Conservation (phyloP, 495 filamentous ascomycete species). For the Mytilinidion resinicola region DNA sequence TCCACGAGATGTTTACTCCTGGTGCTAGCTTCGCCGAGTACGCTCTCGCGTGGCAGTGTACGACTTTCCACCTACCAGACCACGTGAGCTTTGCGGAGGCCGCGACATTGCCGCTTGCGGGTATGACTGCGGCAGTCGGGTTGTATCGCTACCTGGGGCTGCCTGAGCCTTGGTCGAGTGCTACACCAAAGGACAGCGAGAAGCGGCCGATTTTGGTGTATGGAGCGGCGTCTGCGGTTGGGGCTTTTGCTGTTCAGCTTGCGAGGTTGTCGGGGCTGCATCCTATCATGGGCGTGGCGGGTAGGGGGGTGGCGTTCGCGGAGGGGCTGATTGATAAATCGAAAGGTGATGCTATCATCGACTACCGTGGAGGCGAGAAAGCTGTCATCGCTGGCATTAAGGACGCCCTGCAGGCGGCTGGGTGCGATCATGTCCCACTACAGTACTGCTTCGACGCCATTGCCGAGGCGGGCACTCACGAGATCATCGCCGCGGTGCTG, state of each 20-base stretch:
- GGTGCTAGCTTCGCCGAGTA: constrained; percentile 66
- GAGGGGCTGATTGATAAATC: constrained; percentile 50
- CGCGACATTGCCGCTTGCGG: constrained; percentile 65
- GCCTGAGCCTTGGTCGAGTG: constrained; percentile 56
- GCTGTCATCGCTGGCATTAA: constrained; percentile 47
- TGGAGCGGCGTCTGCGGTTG: constrained; percentile 61
- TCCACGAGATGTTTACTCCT: constrained; percentile 54
- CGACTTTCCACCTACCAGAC: constrained; percentile 62
- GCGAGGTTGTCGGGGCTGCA: constrained; percentile 61
- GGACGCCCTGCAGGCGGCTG: constrained; percentile 36
- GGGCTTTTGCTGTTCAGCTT: constrained; percentile 61
- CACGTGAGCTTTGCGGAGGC: constrained; percentile 62
- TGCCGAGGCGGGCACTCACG: constrained; percentile 45
- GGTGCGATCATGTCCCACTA: constrained; percentile 17
- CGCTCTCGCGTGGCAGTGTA: constrained; percentile 54
- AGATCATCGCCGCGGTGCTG: constrained; percentile 45
- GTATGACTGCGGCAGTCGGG: constrained; percentile 64
- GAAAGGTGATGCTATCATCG: constrained; percentile 66
- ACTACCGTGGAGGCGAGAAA: constrained; percentile 59
- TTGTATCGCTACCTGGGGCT: constrained; percentile 48
- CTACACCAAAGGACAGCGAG: neutral
- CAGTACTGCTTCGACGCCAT: constrained; percentile 56
- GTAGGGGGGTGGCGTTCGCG: constrained; percentile 50
- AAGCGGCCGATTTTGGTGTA: constrained; percentile 56
- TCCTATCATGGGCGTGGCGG: constrained; percentile 63